Base-by-base conservation (phyloP, 31 red algal genomes). In the Endocladia muricata region DNA sequence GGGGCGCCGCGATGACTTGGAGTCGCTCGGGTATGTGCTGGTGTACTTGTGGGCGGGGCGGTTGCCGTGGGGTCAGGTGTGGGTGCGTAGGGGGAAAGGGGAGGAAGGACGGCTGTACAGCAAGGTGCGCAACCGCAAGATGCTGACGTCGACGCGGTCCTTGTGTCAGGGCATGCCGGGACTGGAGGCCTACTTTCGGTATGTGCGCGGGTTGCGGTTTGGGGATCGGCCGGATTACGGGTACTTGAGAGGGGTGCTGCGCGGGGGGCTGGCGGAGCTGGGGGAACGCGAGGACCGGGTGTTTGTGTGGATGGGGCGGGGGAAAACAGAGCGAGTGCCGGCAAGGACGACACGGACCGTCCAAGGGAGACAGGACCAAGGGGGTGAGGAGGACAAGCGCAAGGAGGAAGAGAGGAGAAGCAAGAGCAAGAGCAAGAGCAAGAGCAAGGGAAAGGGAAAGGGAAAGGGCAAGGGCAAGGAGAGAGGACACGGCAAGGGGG, bases 281-380 rank as follows among this genome's bases (percentile, higher is more conserved):
- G 60, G 60, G 5, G 6, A 58, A 62, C 21, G 33, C n/a, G 48
- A 82, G 38, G 78, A 82, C 47, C 66, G 78, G 19, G 55, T 72
- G 7, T 73, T 82, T 73, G 78, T 72, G 38, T 82, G 78, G 78
- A 82, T 82, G 78, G 78, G 71, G 66, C n/a, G n/a, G n/a, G n/a
- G n/a, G n/a, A n/a, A n/a, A n/a, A n/a, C n/a, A n/a, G n/a, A n/a
- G n/a, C n/a, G n/a, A n/a, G n/a, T n/a, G n/a, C n/a, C n/a, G n/a
- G n/a, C n/a, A n/a, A n/a, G n/a, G n/a, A n/a, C n/a, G n/a, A n/a
- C n/a, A n/a, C n/a, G n/a, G n/a, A n/a, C n/a, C n/a, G n/a, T n/a
- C n/a, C n/a, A n/a, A n/a, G n/a, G n/a, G n/a, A n/a, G n/a, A n/a
- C n/a, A n/a, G n/a, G n/a, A n/a, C n/a, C n/a, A n/a, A n/a, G n/a